A percentile compares a stretch with the other conserved stretches of the same genome.
These are phyloP conservation scores for Amylocystis lapponica DNA, from an alignment of 768 basidiomycete genomes.

Conservation along the genomic window DNA sequence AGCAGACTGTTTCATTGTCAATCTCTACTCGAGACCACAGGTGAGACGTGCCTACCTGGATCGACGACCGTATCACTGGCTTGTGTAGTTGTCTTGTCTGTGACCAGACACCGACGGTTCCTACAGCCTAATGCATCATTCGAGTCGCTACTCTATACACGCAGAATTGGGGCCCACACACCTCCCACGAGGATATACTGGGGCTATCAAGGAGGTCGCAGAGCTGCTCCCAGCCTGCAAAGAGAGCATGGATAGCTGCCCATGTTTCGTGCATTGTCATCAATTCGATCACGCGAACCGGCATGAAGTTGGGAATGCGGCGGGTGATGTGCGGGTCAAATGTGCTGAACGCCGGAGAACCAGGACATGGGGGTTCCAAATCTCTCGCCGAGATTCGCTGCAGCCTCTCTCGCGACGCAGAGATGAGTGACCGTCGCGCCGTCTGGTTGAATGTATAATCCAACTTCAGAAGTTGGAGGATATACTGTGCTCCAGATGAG, in stretches of 20 bases:
- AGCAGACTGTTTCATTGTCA: conserved; percentile 35
- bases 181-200: conserved; percentile 59
- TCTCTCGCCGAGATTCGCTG: conserved; percentile 33
- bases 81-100: conserved; percentile 31
- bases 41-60: conserved; percentile 43
- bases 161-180: no score
- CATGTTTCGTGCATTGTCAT: conserved; percentile 47
- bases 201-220: conserved; percentile 38
- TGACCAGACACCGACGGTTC: conserved; percentile 45
- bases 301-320: conserved; percentile 61
- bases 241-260: conserved; percentile 39
- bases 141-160: no score
- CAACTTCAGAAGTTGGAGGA: conserved; percentile 45
- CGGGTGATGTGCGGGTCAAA: conserved; percentile 68
- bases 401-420: conserved; percentile 37
- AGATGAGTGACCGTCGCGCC: conserved; percentile 33
- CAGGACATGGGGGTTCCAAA: conserved; percentile 29
- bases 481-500: no score
- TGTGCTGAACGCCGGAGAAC: conserved; percentile 45
- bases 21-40: not conserved
- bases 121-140: conserved; percentile 26
- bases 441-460: conserved; percentile 33
- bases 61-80: conserved; percentile 60
- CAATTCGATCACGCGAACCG: conserved; percentile 53
- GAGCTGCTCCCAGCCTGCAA: conserved; percentile 55